Percentiles rank a stretch among this genome's conserved stretches.
Evolutionary conservation across 805 yeast species (phyloP).

Genomic region (Debaryomyces hansenii): DNA sequence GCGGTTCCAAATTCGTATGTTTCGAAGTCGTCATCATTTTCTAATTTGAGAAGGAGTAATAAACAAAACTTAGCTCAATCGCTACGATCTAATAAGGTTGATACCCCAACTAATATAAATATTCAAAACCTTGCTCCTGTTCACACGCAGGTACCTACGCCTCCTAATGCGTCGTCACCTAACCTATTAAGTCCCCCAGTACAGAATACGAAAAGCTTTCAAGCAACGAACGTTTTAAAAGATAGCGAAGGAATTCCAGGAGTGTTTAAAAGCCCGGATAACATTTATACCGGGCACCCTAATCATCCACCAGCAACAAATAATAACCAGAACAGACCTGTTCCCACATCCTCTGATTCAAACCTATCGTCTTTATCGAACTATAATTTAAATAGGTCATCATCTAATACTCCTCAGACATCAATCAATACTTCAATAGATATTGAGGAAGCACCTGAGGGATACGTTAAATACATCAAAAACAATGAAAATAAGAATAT

Average conservation of each 20-base stretch:
- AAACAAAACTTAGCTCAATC: conserved; percentile 20
- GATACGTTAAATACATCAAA: not conserved
- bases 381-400: conserved; percentile 20
- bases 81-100: conserved; percentile 21
- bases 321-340: not conserved
- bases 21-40: conserved; percentile 13
- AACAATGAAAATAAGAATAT: not conserved
- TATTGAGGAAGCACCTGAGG: not conserved
- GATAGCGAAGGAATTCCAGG: conserved; percentile 1
- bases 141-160: not conserved
- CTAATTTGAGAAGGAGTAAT: conserved; percentile 16
- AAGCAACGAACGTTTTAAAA: conserved; percentile 5
- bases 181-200: not conserved
- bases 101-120: conserved; percentile 27
- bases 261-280: not conserved
- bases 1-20: conserved; percentile 2
- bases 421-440: conserved; percentile 18
- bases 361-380: conserved; percentile 22
- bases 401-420: conserved; percentile 33
- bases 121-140: not conserved
- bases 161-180: not conserved
- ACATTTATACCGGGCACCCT: not conserved
- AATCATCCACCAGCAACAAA: not conserved
- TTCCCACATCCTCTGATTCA: conserved; percentile 11
- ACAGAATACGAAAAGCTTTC: conserved; percentile 1